Evolutionary conservation across 2,329 filamentous ascomycete genomes (phyloP), one percentile per base, ranked within the genome.

Genomic region (Lizonia empirigonia): DNA sequence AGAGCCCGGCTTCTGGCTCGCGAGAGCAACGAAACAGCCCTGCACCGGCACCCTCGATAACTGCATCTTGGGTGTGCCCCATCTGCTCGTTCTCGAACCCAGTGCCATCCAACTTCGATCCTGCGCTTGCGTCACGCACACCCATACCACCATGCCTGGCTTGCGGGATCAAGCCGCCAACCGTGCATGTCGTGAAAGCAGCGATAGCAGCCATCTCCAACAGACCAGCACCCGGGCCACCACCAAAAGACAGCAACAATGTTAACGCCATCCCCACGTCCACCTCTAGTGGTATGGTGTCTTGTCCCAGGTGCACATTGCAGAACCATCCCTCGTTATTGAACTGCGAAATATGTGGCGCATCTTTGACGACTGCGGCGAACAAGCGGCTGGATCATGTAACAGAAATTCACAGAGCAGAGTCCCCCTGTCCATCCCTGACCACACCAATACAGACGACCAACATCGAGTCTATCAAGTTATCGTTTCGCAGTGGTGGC

Each of bases 71-170:
- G 93, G 87, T 97, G 16, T 97, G 93, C 76, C 88, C 90, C 1
- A 97, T 97, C 65, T 97, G 93, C 79, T 93, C 89, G 61, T 95
- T 96, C 69, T 93, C 92, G 8, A 97, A 97, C 66, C 88, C 90
- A 0, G 86, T 97, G 1, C 92, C 94, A 0, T 89, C 90, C 29
- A 97, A 96, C 71, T 97, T 97, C 70, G 93, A 97, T 65, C 89
- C 91, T 0, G 82, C 86, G 1, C 86, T 88, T 2, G 91, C 91
- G 55, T 84, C 86, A 16, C 85, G 91, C 56, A 96, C 89, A 5
- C 87, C 87, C 7, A 76, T 96, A 18, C 89, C 92, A 3, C 90
- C 93, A 60, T 99, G 94, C 69, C 78, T 96, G 45, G 89, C 91
- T 5, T 99, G 94, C 70, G 94, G 94, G 0, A 96, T 99, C 66